These are phyloP conservation scores for Leccinum solheimii DNA, from an alignment of 1,284 basidiomycete species.

Conservation along the genomic window DNA sequence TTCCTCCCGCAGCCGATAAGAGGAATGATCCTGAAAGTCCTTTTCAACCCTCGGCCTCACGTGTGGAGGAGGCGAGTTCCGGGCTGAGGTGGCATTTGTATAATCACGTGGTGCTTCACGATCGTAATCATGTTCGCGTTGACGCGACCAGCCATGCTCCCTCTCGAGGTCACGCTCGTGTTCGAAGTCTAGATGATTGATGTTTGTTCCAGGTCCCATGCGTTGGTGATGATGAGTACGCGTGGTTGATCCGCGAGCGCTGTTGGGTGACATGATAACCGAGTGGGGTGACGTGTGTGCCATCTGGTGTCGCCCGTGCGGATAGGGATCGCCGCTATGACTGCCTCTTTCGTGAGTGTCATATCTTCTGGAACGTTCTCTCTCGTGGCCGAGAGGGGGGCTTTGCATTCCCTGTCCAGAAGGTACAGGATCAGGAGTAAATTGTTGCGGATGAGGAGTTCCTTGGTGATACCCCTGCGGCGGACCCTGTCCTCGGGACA, in stretches of 20 bases:
- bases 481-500: constrained; percentile 41
- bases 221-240: constrained; percentile 66
- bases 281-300: constrained; percentile 42
- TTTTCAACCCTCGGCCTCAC: constrained; percentile 39
- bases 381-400: constrained; percentile 47
- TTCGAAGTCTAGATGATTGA: constrained; percentile 48
- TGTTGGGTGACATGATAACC: constrained; percentile 33
- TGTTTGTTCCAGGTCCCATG: constrained; percentile 59
- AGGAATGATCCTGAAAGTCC: constrained; percentile 38
- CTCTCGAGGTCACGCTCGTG: constrained; percentile 43
- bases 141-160: constrained; percentile 48
- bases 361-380: constrained; percentile 45
- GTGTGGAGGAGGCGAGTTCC: constrained; percentile 43
- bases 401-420: constrained; percentile 49
- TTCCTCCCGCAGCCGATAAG: constrained; percentile 47
- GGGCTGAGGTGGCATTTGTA: constrained; percentile 20
- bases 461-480: constrained; percentile 35
- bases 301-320: constrained; percentile 35
- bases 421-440: constrained; percentile 43
- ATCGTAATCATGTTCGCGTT: constrained; percentile 49
- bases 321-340: constrained; percentile 32
- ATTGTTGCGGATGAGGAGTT: constrained; percentile 41
- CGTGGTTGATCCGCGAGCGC: constrained; percentile 36
- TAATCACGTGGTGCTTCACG: constrained; percentile 39
- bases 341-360: constrained; percentile 39